Conservation (phyloP, 2,329 filamentous ascomycete genomes). For the Neurospora sp. region DNA sequence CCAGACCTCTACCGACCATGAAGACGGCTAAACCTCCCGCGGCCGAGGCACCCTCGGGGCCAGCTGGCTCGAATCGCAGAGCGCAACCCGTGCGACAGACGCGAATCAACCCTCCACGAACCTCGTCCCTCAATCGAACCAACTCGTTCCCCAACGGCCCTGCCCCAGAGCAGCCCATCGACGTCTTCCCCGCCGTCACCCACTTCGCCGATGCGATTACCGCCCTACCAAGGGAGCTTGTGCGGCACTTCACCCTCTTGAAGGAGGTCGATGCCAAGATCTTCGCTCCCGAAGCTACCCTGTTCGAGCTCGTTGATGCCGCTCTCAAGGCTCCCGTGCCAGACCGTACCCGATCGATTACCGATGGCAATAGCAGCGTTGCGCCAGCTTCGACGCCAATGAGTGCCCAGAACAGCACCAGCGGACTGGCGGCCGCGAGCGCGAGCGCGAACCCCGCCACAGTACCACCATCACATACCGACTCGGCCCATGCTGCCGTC, state of each 20-base stretch:
- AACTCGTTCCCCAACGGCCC: slow-evolving; percentile 34
- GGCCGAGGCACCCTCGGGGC: slow-evolving; percentile 22
- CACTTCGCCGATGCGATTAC: slow-evolving; percentile 87
- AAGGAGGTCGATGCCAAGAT: slow-evolving; percentile 98
- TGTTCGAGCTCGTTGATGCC: slow-evolving; percentile 64
- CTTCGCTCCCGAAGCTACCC: slow-evolving; percentile 72
- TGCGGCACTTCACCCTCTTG: slow-evolving; percentile 87
- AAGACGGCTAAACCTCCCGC: slow-evolving; percentile 42
- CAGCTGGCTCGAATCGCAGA: slow-evolving; percentile 33
- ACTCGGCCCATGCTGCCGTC: slow-evolving; percentile 32
- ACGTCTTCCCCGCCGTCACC: slow-evolving; percentile 56
- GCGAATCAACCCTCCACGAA: slow-evolving; percentile 52
- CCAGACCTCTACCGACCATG: slow-evolving; percentile 27
- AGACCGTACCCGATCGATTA: slow-evolving; percentile 30
- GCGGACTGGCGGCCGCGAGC: slow-evolving; percentile 25
- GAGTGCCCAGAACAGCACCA: slow-evolving; percentile 40
- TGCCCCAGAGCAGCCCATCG: slow-evolving; percentile 48
- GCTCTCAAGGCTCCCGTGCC: slow-evolving; percentile 44
- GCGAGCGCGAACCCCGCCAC: slow-evolving; percentile 28
- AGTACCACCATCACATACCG: slow-evolving; percentile 28
- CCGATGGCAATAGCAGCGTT: slow-evolving; percentile 33
- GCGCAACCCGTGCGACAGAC: slow-evolving; percentile 56
- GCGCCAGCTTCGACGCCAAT: slow-evolving; percentile 35
- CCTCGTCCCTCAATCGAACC: slow-evolving; percentile 36
- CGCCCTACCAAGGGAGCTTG: slow-evolving; percentile 86